Conservation (phyloP, 257 asterid species). For the Fraxinus pennsylvanica region DNA sequence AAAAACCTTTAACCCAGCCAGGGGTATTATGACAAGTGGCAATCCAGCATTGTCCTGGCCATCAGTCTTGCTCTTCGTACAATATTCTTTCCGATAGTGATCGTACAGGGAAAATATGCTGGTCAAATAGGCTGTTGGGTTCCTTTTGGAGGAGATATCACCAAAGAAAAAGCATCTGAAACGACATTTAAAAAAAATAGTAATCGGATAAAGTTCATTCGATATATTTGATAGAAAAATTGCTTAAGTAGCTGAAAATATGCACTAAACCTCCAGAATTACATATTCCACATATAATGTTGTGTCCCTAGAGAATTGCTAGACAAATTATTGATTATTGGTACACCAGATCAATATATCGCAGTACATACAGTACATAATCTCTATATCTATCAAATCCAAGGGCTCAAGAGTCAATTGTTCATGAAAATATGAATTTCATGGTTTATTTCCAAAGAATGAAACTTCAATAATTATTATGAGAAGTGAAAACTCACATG, state of each 20-base stretch:
- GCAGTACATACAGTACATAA: background rate
- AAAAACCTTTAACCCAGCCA: constrained; percentile 93
- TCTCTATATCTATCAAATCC: background rate
- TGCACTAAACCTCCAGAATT: background rate
- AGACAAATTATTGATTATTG: background rate
- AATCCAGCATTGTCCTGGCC: constrained; percentile 40
- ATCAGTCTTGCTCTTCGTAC: constrained; percentile 26
- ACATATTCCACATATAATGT: background rate
- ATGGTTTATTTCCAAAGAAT: background rate
- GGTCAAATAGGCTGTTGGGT: constrained; percentile 66
- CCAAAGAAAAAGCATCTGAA: constrained; percentile 94
- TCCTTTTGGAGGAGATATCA: constrained; percentile 88
- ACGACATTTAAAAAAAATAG: constrained; percentile 20
- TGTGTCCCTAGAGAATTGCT: background rate
- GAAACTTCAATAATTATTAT: background rate
- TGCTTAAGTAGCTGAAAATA: background rate
- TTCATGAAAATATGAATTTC: background rate
- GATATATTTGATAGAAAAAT: background rate
- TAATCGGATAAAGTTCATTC: background rate
- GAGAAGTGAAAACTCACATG: background rate
- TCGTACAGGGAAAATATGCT: constrained; percentile 60
- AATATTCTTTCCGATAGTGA: constrained; percentile 53
- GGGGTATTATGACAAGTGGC: constrained; percentile 88
- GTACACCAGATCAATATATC: constrained; percentile 1
- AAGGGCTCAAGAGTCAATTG: constrained; percentile 9